Base-by-base conservation (phyloP, 176 grass and related monocot genomes). In the Secale cereale region DNA sequence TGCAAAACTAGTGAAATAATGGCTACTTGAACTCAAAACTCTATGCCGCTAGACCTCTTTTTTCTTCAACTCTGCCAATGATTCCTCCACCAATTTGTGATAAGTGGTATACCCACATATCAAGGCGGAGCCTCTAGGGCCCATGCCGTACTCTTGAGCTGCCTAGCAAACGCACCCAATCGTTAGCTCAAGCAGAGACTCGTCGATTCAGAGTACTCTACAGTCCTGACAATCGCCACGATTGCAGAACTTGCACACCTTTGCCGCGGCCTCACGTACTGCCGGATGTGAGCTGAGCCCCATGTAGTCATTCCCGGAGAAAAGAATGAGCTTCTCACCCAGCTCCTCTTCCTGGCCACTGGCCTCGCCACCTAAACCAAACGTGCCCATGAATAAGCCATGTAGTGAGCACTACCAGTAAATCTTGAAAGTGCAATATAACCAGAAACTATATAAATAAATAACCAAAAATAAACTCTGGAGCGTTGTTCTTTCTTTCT, bases 271-370 rank as follows among this genome's bases (percentile, higher is more conserved):
- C 61, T 81, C 81, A 14, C 89, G 85, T 59, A 98, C 71, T 15
- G 93, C 76, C 5, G 93, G 96, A 77, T 98, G 96, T 19, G 89
- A 87, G 78, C 96, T 95, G 71, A 98, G 86, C 54, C 93, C 89
- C 79, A 95, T 75, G 74, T 95, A 98, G 56, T 98, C 96, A 59
- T 98, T 98, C 25, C 91, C 93, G 6, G 93, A 98, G 84, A 98
- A 98, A 22, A 94, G 87, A 74, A 95, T 85, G 81, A 95, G n/a
- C 59, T 90, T 89, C 20, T 86, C 81, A 8, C 74, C 65, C 11
- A 88, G 35, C 26, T 88, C 79, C 33, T 74, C 83, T 67, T 88
- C 75, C 43, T 87, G 22, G 63, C 10, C 77, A 69, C 46, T 66
- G 20, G 4, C 43, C 77, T 94, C 85, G 39, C 76, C 83, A 59